Evolutionary conservation across 2,329 filamentous ascomycete species (phyloP).

Genomic region (Cucurbitaria berberidis): DNA sequence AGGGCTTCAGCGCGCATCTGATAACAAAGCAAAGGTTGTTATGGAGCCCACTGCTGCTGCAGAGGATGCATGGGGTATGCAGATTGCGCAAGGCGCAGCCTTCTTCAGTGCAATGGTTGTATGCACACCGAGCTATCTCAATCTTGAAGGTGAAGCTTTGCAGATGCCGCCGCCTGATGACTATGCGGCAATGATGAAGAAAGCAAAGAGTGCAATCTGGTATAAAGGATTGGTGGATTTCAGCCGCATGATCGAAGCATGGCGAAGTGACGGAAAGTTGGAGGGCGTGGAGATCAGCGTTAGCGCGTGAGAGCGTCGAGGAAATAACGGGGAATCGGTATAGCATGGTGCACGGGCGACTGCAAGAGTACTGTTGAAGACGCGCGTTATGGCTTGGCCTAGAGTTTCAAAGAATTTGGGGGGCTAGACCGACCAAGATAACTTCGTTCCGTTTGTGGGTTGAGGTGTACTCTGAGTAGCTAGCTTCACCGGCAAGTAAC

Average conservation of each 20-base stretch:
- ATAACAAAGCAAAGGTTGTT: neutral
- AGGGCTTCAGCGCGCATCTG: neutral
- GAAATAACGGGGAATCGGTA: neutral
- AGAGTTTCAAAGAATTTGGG: too few relatives aligned
- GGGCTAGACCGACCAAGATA: too few relatives aligned
- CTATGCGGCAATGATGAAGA: conserved; percentile 14
- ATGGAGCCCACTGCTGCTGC: conserved; percentile 11
- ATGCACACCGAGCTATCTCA: conserved; percentile 15
- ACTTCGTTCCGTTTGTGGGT: too few relatives aligned
- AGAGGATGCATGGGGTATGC: conserved; percentile 15
- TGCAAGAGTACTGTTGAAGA: too few relatives aligned
- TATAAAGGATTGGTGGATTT: conserved; percentile 10
- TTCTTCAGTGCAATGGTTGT: conserved; percentile 4
- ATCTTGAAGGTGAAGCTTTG: conserved; percentile 12
- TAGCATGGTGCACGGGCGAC: too few relatives aligned
- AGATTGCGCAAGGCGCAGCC: conserved; percentile 9
- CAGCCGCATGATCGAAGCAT: conserved; percentile 6
- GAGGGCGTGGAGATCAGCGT: conserved; percentile 11
- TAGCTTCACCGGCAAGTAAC: too few relatives aligned
- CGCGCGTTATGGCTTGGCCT: too few relatives aligned
- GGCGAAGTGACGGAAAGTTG: conserved; percentile 11
- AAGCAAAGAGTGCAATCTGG: conserved; percentile 11
- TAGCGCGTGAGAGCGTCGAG: neutral
- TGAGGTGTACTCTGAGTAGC: too few relatives aligned
- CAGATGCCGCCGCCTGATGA: conserved; percentile 10